Percentiles rank a stretch among this genome's conserved stretches.
These are phyloP conservation scores for Gliomastix tumulicola DNA, from an alignment of 2,329 filamentous ascomycete species.

Conservation along the genomic window DNA sequence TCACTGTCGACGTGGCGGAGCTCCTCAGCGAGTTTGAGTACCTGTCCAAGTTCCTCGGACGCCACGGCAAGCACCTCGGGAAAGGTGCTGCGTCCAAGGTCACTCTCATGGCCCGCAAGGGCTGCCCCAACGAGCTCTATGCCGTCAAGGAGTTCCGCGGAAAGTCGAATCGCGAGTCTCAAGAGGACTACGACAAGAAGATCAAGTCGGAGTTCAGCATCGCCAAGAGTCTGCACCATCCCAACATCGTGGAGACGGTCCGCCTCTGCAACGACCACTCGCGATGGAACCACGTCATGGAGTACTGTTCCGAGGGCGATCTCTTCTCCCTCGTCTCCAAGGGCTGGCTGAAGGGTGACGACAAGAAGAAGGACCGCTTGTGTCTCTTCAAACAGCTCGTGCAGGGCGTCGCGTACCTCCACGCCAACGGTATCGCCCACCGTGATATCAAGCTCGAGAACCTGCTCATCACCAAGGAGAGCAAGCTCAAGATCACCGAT, in stretches of 20 bases:
- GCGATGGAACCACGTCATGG: constrained; percentile 89
- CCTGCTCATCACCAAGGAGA: constrained; percentile 68
- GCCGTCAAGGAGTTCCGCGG: constrained; percentile 85
- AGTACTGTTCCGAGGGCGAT: constrained; percentile 80
- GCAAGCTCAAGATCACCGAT: constrained; percentile 84
- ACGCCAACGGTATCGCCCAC: constrained; percentile 79
- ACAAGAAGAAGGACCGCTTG: constrained; percentile 61
- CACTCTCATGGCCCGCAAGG: constrained; percentile 69
- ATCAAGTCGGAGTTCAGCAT: constrained; percentile 89
- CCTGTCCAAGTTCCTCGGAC: constrained; percentile 62
- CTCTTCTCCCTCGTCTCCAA: constrained; percentile 69
- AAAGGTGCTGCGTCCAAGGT: constrained; percentile 81
- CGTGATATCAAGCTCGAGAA: constrained; percentile 91
- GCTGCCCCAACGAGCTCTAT: constrained; percentile 57
- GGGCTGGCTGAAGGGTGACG: constrained; percentile 57
- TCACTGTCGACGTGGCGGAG: constrained; percentile 63
- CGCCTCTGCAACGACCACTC: constrained; percentile 67
- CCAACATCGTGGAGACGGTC: constrained; percentile 78
- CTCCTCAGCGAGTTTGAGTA: constrained; percentile 65
- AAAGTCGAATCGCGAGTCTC: constrained; percentile 61
- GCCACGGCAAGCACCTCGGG: constrained; percentile 68
- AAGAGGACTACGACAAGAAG: constrained; percentile 75
- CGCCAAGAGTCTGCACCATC: constrained; percentile 76
- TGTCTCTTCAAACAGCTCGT: constrained; percentile 89
- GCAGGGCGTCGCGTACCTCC: constrained; percentile 75